These are phyloP conservation scores for Hippophae rhamnoides DNA, from an alignment of 306 rosid species.

Conservation along the genomic window DNA sequence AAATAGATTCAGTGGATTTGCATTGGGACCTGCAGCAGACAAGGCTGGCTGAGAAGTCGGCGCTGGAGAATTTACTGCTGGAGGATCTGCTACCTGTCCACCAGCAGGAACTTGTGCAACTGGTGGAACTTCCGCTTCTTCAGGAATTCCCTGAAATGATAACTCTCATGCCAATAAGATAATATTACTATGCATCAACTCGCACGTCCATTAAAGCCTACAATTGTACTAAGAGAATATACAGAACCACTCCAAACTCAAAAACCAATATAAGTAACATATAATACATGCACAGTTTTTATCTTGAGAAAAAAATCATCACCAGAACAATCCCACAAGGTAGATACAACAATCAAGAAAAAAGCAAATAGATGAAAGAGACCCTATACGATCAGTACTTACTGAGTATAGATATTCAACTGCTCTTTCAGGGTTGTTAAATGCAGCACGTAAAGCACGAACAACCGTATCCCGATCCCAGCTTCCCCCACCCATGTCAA, in stretches of 20 bases:
- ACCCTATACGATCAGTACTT: slow-evolving; percentile 20
- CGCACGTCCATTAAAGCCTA: too few species aligned
- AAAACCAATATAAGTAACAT: too few species aligned
- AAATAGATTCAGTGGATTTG: slow-evolving; percentile 35
- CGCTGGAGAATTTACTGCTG: slow-evolving; percentile 12
- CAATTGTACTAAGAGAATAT: too few species aligned
- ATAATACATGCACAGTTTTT: too few species aligned
- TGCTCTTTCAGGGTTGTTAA: slow-evolving; percentile 95
- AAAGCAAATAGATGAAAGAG: not conserved
- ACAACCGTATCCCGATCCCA: slow-evolving; percentile 92
- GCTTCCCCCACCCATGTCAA: slow-evolving; percentile 88
- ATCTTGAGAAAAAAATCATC: too few species aligned
- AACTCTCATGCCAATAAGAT: slow-evolving; percentile 3
- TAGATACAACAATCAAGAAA: not conserved
- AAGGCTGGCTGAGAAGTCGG: slow-evolving; percentile 18
- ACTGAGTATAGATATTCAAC: slow-evolving; percentile 89
- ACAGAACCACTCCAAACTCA: too few species aligned
- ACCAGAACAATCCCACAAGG: too few species aligned
- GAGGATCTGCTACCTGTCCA: slow-evolving; percentile 14
- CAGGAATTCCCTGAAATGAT: slow-evolving; percentile 31
- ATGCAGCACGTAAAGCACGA: slow-evolving; percentile 93
- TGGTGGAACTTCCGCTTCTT: slow-evolving; percentile 31
- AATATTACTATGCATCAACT: not conserved
- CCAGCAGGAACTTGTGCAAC: slow-evolving; percentile 21
- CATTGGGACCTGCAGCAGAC: slow-evolving; percentile 26